Percentiles rank a stretch among this genome's conserved stretches.
These are phyloP conservation scores for Blastomyces percursus DNA, from an alignment of 2,329 filamentous ascomycete species.

Conservation along the genomic window DNA sequence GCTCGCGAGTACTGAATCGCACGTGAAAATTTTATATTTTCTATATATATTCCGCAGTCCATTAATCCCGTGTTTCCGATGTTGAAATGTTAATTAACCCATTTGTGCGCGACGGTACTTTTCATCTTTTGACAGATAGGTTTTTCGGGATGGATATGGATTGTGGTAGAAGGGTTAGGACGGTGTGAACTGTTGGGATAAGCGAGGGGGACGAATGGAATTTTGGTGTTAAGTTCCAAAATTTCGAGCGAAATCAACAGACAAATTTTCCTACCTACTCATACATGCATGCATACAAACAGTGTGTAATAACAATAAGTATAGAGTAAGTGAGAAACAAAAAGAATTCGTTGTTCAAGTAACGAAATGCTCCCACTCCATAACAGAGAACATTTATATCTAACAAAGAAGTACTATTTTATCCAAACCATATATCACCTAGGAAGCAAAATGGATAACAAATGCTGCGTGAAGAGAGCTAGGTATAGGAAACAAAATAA, in stretches of 20 bases:
- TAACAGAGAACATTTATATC: neutral
- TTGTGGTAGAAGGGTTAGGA: neutral
- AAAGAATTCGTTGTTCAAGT: neutral
- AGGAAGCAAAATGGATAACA: neutral
- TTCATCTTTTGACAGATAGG: slow-evolving; percentile 16
- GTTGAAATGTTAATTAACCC: neutral
- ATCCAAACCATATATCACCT: neutral
- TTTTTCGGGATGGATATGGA: slow-evolving; percentile 16
- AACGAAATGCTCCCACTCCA: neutral
- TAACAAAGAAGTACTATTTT: neutral
- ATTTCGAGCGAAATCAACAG: neutral
- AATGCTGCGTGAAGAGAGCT: neutral
- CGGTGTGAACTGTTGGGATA: neutral
- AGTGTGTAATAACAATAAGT: neutral
- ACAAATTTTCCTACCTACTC: neutral
- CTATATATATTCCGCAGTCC: neutral
- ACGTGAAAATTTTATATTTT: slow-evolving; percentile 13
- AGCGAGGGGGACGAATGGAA: neutral
- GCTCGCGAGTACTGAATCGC: slow-evolving; percentile 18
- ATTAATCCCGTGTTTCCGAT: neutral
- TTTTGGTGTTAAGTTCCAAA: neutral
- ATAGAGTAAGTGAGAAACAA: neutral
- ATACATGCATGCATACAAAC: slow-evolving; percentile 1
- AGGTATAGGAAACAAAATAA: neutral
- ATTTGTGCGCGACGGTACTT: neutral